These are phyloP conservation scores for Boletus edulis DNA, from an alignment of 768 basidiomycete species.

Conservation along the genomic window DNA sequence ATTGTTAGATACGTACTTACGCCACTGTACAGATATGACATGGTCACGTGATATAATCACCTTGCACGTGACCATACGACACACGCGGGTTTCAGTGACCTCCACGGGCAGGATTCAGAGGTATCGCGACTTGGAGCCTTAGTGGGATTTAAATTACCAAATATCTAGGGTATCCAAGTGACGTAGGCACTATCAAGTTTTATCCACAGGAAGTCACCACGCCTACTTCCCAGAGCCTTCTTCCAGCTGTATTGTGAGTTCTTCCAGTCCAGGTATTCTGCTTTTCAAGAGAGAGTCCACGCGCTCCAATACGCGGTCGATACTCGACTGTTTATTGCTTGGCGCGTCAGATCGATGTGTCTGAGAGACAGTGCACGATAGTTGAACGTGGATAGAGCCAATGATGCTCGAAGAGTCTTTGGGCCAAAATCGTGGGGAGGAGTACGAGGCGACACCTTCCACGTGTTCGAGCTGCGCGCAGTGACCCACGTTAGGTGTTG, in stretches of 20 bases:
- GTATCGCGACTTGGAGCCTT: background rate
- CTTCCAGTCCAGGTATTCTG: conserved; percentile 78
- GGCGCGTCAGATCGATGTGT: conserved; percentile 52
- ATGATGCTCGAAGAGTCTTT: conserved; percentile 84
- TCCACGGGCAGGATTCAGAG: background rate
- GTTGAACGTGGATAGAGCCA: conserved; percentile 89
- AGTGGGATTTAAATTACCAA: conserved; percentile 11
- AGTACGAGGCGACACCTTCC: conserved; percentile 81
- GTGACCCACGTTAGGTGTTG: background rate
- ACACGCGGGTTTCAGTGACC: no score
- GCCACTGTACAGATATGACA: no score
- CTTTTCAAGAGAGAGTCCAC: conserved; percentile 72
- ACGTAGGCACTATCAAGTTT: conserved; percentile 9
- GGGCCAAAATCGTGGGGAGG: conserved; percentile 89
- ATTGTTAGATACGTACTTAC: no score
- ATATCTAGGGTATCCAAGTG: conserved; percentile 12
- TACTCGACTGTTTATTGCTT: conserved; percentile 13
- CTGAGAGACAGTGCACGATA: conserved; percentile 58
- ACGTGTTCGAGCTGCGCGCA: conserved; percentile 59
- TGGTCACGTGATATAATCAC: no score
- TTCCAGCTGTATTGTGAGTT: conserved; percentile 89
- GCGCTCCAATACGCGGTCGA: conserved; percentile 69
- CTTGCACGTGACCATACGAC: no score
- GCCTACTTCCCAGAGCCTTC: conserved; percentile 10
- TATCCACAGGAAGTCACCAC: background rate